phyloP scores from a whole-genome alignment of 192 early-diverging fungal genomes.

The Podila epigama region DNA sequence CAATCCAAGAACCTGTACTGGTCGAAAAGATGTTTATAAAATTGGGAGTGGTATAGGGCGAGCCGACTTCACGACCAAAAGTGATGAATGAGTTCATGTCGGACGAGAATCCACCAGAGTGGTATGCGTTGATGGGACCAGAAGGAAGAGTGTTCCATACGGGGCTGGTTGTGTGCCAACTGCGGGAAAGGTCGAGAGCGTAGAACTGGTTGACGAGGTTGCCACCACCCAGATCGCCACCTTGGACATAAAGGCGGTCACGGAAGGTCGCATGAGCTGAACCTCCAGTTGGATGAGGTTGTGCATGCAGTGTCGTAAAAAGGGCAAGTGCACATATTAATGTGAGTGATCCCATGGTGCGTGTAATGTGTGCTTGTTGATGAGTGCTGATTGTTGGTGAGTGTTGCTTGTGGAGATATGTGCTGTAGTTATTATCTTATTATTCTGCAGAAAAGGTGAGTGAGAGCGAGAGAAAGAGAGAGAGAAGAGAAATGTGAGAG shows the following conservation, averaged over 20 bases:
- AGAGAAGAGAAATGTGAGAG: background rate
- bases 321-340: background rate
- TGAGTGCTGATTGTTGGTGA: background rate
- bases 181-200: conserved; percentile 15
- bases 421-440: no score
- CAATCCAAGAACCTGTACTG: conserved; percentile 23
- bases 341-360: background rate
- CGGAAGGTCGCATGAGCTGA: conserved; percentile 2
- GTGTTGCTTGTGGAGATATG: background rate
- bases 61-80: conserved; percentile 19
- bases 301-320: background rate
- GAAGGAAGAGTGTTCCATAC: conserved; percentile 15
- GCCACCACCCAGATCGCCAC: conserved; percentile 15
- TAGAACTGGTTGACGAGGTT: conserved; percentile 32
- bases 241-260: conserved; percentile 23
- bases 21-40: conserved; percentile 29
- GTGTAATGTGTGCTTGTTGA: no score
- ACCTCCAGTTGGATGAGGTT: conserved; percentile 10
- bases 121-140: conserved; percentile 28
- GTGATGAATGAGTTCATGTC: conserved; percentile 27
- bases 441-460: background rate
- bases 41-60: conserved; percentile 11
- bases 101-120: conserved; percentile 23
- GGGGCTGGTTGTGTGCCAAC: conserved; percentile 16
- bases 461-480: background rate